Base-by-base conservation (phyloP, 192 early-diverging fungal species). In the Coemansia sp. region DNA sequence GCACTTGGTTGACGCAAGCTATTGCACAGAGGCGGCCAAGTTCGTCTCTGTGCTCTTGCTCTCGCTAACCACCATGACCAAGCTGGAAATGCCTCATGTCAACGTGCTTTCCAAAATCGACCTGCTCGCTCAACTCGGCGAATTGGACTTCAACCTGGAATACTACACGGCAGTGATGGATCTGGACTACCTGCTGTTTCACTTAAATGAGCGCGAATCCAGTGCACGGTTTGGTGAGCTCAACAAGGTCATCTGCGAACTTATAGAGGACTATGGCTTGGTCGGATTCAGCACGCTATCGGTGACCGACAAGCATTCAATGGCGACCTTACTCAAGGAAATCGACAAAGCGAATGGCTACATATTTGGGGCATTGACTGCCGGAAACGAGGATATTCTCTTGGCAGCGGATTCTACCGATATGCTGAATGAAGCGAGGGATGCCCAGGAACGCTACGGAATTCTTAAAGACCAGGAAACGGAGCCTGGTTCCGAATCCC, bases 71-170 rank as follows among this genome's bases (percentile, higher is more conserved):
- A 90, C 92, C 5, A 96, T 96, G 94, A 71, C 93, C 10, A 88
- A 93, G 71, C 79, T 96, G 11, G 96, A 96, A 51, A 76, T 97
- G 28, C 96, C 96, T 11, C 94, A 96, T 64, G 79, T 99, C 47
- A 99, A 99, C 64, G 91, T 97, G n/a, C 71, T 99, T 40, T 91
- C 89, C 39, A 99, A 99, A 63, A 84, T 96, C 41, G 96, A 99
- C 64, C 69, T 99, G 37, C 75, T 99, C 32, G 83, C 86, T 45
- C 82, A 84, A 2, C 91, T 94, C 60, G 89, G 87, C 11, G 34
- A 69, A 56, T 57, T 77, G 3, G 74, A 88, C 23, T 97, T 97
- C 72, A 89, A 85, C 47, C 82, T 97, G 32, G 93, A 97, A 55
- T 97, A 89, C 69, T 97, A 97, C 62, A 98, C 94, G 6, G 90